Evolutionary conservation across 2,329 filamentous ascomycete genomes (phyloP).

Genomic region (Fusarium incarnatum): DNA sequence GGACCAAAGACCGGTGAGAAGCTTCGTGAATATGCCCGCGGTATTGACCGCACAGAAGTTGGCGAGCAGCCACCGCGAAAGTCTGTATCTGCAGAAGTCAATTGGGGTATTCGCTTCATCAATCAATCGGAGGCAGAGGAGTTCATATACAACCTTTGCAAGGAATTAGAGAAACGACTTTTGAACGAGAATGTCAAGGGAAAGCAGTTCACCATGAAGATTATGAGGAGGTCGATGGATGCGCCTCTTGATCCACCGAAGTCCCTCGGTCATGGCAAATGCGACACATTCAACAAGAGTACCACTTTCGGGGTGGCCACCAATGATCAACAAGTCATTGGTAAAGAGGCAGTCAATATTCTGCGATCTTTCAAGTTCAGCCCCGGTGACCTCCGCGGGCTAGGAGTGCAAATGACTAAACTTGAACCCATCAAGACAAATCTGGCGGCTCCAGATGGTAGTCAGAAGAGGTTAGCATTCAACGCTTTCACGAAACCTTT

Average conservation of each 20-base stretch:
- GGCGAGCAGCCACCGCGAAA: slow-evolving; percentile 88
- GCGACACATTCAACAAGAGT: slow-evolving; percentile 94
- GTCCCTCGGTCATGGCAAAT: slow-evolving; percentile 94
- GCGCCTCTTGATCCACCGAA: slow-evolving; percentile 93
- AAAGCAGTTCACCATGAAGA: slow-evolving; percentile 89
- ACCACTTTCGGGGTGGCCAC: slow-evolving; percentile 85
- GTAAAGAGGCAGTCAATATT: slow-evolving; percentile 86
- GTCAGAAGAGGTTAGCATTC: slow-evolving; percentile 84
- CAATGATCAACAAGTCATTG: slow-evolving; percentile 75
- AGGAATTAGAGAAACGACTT: slow-evolving; percentile 84
- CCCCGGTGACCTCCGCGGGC: slow-evolving; percentile 90
- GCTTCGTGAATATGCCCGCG: slow-evolving; percentile 88
- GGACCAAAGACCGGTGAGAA: slow-evolving; percentile 95
- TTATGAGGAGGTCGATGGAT: slow-evolving; percentile 88
- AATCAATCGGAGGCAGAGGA: slow-evolving; percentile 93
- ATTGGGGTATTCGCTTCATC: slow-evolving; percentile 96
- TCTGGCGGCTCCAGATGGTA: slow-evolving; percentile 71
- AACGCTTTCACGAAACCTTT: slow-evolving; percentile 61
- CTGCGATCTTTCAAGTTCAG: slow-evolving; percentile 84
- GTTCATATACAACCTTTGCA: slow-evolving; percentile 86
- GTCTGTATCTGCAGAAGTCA: slow-evolving; percentile 96
- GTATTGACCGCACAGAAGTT: slow-evolving; percentile 87
- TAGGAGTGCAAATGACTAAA: slow-evolving; percentile 94
- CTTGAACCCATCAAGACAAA: slow-evolving; percentile 80
- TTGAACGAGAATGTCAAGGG: slow-evolving; percentile 88